phyloP scores from a whole-genome alignment of 2,329 filamentous ascomycete species.

The Cytospora chrysosperma region DNA sequence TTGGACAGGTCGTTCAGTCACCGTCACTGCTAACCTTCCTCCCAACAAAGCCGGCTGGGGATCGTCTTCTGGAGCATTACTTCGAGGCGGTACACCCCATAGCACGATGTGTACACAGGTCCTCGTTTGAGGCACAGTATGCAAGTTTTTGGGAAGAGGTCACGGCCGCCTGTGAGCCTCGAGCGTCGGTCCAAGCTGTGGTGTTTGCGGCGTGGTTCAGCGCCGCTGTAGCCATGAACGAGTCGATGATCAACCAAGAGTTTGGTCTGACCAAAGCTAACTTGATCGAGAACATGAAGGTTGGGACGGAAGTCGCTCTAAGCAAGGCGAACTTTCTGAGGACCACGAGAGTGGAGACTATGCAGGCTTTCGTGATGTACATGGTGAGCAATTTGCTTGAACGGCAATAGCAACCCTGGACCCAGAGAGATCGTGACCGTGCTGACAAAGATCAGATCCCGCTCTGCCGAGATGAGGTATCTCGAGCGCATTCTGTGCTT shows the following conservation, averaged over 20 bases:
- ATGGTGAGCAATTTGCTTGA: conserved; percentile 48
- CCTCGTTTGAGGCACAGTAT: conserved; percentile 66
- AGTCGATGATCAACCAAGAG: conserved; percentile 48
- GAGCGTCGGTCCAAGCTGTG: conserved; percentile 63
- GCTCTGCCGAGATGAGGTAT: conserved; percentile 69
- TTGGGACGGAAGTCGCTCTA: conserved; percentile 66
- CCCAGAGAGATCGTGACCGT: not conserved
- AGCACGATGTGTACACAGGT: conserved; percentile 65
- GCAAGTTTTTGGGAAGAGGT: conserved; percentile 64
- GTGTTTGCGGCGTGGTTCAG: conserved; percentile 70
- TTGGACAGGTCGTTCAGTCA: conserved; percentile 50
- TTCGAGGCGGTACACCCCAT: conserved; percentile 67
- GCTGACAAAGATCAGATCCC: conserved; percentile 54
- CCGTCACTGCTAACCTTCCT: conserved; percentile 59
- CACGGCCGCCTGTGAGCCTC: conserved; percentile 58
- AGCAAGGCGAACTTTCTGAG: conserved; percentile 68
- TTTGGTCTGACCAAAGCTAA: conserved; percentile 55
- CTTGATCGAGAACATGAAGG: conserved; percentile 62
- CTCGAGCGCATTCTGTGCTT: conserved; percentile 69
- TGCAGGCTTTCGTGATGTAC: conserved; percentile 77
- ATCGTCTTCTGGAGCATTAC: conserved; percentile 65
- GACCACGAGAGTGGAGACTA: conserved; percentile 68
- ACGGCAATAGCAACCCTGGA: not conserved
- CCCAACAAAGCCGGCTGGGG: conserved; percentile 56
- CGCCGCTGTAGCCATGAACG: conserved; percentile 64